Conservation (phyloP, 2,329 filamentous ascomycete genomes). For the Paracamarosporium sp. region DNA sequence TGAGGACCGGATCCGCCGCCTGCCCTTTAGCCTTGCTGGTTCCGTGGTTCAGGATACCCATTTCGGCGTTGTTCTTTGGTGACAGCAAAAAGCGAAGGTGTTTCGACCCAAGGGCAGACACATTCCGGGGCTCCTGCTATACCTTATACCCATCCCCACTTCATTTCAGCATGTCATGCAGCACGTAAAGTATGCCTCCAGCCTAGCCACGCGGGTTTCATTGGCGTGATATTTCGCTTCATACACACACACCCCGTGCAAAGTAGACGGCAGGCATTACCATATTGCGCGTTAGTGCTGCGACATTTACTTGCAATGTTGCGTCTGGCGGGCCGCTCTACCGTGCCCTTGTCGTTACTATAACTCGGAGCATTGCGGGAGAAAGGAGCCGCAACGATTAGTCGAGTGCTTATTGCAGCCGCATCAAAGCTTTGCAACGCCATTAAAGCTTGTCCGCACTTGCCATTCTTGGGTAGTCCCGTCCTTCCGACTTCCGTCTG, state of each 20-base stretch:
- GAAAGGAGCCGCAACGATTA: constrained; percentile 14
- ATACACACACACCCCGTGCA: neutral
- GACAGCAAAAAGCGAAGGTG: neutral
- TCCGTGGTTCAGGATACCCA: constrained; percentile 12
- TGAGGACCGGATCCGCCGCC: constrained; percentile 44
- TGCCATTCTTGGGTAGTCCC: constrained; percentile 6
- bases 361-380: constrained; percentile 9
- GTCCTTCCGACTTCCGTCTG: neutral
- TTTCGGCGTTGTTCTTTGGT: neutral
- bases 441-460: constrained; percentile 15
- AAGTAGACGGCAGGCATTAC: constrained; percentile 2
- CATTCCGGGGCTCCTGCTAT: neutral
- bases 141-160: neutral
- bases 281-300: constrained; percentile 3
- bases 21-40: constrained; percentile 13
- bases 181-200: constrained; percentile 3
- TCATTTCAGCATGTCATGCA: neutral
- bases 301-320: constrained; percentile 11
- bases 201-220: neutral
- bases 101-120: neutral
- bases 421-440: constrained; percentile 14
- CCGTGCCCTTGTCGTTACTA: constrained; percentile 1
- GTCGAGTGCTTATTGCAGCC: constrained; percentile 15
- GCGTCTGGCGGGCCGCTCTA: constrained; percentile 1
- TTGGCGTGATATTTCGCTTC: constrained; percentile 3